A percentile compares a stretch with the other conserved stretches of the same genome.
phyloP scores from a whole-genome alignment of 257 asterid genomes.

The Solanum sparsipilum region DNA sequence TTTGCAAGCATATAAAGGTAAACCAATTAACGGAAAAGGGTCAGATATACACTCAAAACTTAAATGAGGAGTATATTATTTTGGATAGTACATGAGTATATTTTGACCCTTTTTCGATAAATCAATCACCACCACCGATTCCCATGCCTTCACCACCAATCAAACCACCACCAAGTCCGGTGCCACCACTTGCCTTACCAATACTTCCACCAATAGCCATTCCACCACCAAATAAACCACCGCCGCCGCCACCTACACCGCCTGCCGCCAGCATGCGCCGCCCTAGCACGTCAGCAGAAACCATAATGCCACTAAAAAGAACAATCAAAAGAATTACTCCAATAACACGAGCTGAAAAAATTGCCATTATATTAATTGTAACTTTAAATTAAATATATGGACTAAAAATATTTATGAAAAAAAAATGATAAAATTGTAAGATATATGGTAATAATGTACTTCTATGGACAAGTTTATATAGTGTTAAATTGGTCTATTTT shows the following conservation, averaged over 20 bases:
- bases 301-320: neutral
- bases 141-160: neutral
- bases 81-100: neutral
- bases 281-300: neutral
- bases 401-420: neutral
- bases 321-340: neutral
- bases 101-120: neutral
- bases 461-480: neutral
- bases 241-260: rapidly evolving
- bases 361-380: neutral
- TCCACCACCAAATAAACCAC: neutral
- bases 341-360: neutral
- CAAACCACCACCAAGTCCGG: neutral
- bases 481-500: neutral
- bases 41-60: neutral
- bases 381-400: neutral
- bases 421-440: neutral
- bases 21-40: neutral
- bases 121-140: neutral
- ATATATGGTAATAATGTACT: neutral
- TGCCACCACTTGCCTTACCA: neutral
- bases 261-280: neutral
- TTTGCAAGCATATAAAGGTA: neutral
- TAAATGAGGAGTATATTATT: neutral
- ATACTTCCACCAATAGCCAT: neutral